Conservation (phyloP, 164 flowering plant species). For the Vitis amurensis region DNA sequence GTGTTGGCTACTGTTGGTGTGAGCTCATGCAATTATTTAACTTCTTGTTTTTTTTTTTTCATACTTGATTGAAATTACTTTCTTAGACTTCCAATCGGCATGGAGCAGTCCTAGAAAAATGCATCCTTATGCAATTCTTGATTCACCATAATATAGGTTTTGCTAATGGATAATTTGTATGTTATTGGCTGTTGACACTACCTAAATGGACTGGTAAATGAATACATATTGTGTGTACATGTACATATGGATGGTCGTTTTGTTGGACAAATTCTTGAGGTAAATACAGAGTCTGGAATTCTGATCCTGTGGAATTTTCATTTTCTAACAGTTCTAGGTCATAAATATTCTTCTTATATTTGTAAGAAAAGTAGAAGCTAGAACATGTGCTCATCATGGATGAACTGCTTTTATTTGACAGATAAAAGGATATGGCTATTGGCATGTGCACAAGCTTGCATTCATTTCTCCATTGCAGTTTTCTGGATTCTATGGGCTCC, state of each 20-base stretch:
- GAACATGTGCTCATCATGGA: constrained; percentile 1
- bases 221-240: not conserved
- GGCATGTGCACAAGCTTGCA: constrained; percentile 65
- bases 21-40: not conserved
- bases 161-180: not conserved
- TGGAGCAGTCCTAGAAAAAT: not conserved
- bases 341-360: not conserved
- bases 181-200: not conserved
- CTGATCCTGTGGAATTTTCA: not conserved
- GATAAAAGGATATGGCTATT: constrained; percentile 86
- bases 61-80: not conserved
- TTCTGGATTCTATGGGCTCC: constrained; percentile 98
- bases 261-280: not conserved
- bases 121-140: not conserved
- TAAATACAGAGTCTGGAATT: not conserved
- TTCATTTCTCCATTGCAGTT: constrained; percentile 63
- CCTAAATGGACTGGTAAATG: not conserved
- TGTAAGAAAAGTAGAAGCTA: not conserved
- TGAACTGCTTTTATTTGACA: constrained; percentile 21
- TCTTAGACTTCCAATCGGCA: not conserved
- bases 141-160: not conserved
- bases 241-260: not conserved
- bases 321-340: not conserved
- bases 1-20: not conserved
- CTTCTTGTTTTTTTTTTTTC: not conserved